Percentiles rank a stretch among this genome's conserved stretches.
phyloP scores from a whole-genome alignment of 2,329 filamentous ascomycete genomes.

The Monosporascus cannonballus region DNA sequence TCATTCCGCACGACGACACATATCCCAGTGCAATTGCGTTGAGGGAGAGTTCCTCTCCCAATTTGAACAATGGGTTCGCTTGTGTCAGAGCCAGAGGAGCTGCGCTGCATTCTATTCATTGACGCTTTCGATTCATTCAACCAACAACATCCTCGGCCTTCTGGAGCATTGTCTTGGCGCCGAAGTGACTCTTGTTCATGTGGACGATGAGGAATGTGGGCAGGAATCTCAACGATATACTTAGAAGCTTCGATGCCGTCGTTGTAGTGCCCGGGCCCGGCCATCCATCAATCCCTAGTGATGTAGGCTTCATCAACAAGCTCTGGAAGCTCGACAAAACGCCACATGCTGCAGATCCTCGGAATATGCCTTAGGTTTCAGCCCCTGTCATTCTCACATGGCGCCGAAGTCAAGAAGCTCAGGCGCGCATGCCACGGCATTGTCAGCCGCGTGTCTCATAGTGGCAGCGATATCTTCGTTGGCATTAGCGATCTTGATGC shows the following conservation, averaged over 20 bases:
- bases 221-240: slow-evolving; percentile 34
- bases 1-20: not conserved
- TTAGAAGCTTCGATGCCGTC: slow-evolving; percentile 49
- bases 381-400: slow-evolving; percentile 55
- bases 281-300: slow-evolving; percentile 45
- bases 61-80: not conserved
- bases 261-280: slow-evolving; percentile 61
- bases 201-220: slow-evolving; percentile 35
- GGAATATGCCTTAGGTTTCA: slow-evolving; percentile 68
- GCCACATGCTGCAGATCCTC: slow-evolving; percentile 45
- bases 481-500: slow-evolving; percentile 28
- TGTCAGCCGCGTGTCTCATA: slow-evolving; percentile 48
- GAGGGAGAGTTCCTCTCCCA: not conserved
- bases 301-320: slow-evolving; percentile 55
- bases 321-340: slow-evolving; percentile 46
- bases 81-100: not conserved
- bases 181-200: slow-evolving; percentile 46
- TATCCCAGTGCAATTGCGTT: not conserved
- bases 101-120: slow-evolving; percentile 47
- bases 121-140: slow-evolving; percentile 66
- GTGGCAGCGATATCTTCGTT: slow-evolving; percentile 45
- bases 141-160: slow-evolving; percentile 59
- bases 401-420: slow-evolving; percentile 47
- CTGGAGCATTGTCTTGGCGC: slow-evolving; percentile 46
- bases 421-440: slow-evolving; percentile 56